Conservation (phyloP, 2,329 filamentous ascomycete genomes). For the Fonsecaea nubica region DNA sequence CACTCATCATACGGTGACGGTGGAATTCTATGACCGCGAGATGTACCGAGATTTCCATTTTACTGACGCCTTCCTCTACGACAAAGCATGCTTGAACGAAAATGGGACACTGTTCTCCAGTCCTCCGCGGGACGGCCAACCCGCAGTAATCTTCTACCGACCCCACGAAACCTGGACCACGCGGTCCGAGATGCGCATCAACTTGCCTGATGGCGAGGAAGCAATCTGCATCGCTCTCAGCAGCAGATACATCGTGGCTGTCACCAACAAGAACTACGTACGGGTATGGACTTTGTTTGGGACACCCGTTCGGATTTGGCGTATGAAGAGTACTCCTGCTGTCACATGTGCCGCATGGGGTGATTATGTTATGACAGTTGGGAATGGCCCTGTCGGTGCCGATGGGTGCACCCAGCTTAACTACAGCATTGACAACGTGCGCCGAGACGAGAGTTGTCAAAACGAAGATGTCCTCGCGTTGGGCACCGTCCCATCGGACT, state of each 20-base stretch:
- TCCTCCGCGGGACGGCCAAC: conserved; percentile 60
- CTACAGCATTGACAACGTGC: conserved; percentile 94
- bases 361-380: conserved; percentile 95
- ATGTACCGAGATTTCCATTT: conserved; percentile 95
- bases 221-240: conserved; percentile 88
- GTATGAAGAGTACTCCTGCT: conserved; percentile 86
- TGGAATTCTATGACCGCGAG: conserved; percentile 96
- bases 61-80: conserved; percentile 92
- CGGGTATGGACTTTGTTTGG: conserved; percentile 93
- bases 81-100: conserved; percentile 86
- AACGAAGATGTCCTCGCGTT: conserved; percentile 91
- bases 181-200: conserved; percentile 85
- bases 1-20: conserved; percentile 88
- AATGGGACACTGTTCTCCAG: conserved; percentile 37
- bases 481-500: conserved; percentile 49
- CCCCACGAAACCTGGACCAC: conserved; percentile 97
- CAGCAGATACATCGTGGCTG: conserved; percentile 87
- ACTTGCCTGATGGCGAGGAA: conserved; percentile 84
- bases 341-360: conserved; percentile 94
- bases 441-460: conserved; percentile 91
- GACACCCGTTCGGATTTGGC: conserved; percentile 84
- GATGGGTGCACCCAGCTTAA: conserved; percentile 79
- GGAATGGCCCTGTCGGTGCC: conserved; percentile 83
- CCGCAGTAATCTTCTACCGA: conserved; percentile 90
- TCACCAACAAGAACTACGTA: conserved; percentile 85